Conservation (phyloP, 2,329 filamentous ascomycete species). For the Sporothrix humicola region DNA sequence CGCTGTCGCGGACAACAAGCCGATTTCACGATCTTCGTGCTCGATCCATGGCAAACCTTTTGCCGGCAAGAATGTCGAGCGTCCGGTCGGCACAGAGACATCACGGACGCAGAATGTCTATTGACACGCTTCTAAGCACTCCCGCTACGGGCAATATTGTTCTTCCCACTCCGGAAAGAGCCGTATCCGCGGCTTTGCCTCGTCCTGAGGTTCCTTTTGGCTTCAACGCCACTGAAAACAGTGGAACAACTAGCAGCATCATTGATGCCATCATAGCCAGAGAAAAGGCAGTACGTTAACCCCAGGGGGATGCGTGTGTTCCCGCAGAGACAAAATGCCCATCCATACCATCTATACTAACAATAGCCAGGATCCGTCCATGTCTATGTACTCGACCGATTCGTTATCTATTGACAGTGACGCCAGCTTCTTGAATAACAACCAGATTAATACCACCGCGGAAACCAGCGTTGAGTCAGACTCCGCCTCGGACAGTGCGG, state of each 20-base stretch:
- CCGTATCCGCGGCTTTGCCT: no score
- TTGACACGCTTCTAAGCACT: neutral
- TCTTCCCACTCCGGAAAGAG: neutral
- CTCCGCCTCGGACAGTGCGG: no score
- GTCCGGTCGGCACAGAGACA: neutral
- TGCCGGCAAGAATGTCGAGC: neutral
- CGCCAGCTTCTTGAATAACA: neutral
- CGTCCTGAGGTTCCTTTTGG: no score
- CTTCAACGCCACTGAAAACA: no score
- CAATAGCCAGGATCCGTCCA: neutral
- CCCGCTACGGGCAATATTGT: neutral
- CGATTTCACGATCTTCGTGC: neutral
- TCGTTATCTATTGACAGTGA: neutral
- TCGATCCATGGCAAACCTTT: constrained; percentile 1
- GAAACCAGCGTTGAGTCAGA: no score
- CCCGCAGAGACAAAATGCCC: neutral
- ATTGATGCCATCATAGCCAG: neutral
- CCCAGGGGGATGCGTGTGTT: no score
- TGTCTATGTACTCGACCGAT: neutral
- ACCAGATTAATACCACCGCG: no score
- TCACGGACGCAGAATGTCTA: neutral
- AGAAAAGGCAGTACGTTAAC: neutral
- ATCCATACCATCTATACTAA: neutral
- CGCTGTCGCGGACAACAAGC: neutral
- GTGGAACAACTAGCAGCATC: no score